Percentiles rank a stretch among this genome's conserved stretches.
Conservation (phyloP, 371 early-diverging fungal genomes). For the Homolaphlyctis polyrhiza region DNA sequence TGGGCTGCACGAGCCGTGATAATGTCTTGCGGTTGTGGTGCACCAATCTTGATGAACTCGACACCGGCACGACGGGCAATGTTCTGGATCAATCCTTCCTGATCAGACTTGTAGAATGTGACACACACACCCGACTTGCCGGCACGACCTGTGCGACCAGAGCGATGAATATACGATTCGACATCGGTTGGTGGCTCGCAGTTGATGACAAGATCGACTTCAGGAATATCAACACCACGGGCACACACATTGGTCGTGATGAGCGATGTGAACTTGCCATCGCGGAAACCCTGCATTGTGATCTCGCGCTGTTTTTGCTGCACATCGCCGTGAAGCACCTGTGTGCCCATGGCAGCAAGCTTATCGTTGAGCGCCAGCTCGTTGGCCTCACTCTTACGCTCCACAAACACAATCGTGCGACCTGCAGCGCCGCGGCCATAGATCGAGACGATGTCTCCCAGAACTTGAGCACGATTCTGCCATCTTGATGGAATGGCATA, state of each 20-base stretch:
- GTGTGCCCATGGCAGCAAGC: slow-evolving; percentile 66
- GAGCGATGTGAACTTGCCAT: slow-evolving; percentile 61
- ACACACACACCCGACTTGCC: slow-evolving; percentile 88
- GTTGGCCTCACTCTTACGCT: slow-evolving; percentile 88
- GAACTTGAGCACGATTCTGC: slow-evolving; percentile 70
- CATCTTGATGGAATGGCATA: slow-evolving; percentile 75
- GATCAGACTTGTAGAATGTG: slow-evolving; percentile 83
- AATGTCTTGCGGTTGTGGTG: slow-evolving; percentile 87
- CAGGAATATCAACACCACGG: slow-evolving; percentile 96
- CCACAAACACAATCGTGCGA: slow-evolving; percentile 88
- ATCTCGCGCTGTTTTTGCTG: slow-evolving; percentile 83
- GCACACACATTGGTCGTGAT: slow-evolving; percentile 84
- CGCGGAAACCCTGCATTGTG: slow-evolving; percentile 82
- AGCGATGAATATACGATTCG: slow-evolving; percentile 94
- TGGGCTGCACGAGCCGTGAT: slow-evolving; percentile 71
- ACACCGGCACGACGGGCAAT: slow-evolving; percentile 71
- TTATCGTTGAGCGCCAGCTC: slow-evolving; percentile 77
- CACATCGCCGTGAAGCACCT: slow-evolving; percentile 94
- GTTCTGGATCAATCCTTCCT: slow-evolving; percentile 67
- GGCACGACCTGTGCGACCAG: slow-evolving; percentile 97
- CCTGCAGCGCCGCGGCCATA: slow-evolving; percentile 65
- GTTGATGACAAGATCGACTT: slow-evolving; percentile 96
- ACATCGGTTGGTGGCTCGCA: slow-evolving; percentile 90
- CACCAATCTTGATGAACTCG: slow-evolving; percentile 69
- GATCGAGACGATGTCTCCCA: slow-evolving; percentile 80